phyloP scores from a whole-genome alignment of 768 basidiomycete genomes.

The Lepiota brunneoincarnata region DNA sequence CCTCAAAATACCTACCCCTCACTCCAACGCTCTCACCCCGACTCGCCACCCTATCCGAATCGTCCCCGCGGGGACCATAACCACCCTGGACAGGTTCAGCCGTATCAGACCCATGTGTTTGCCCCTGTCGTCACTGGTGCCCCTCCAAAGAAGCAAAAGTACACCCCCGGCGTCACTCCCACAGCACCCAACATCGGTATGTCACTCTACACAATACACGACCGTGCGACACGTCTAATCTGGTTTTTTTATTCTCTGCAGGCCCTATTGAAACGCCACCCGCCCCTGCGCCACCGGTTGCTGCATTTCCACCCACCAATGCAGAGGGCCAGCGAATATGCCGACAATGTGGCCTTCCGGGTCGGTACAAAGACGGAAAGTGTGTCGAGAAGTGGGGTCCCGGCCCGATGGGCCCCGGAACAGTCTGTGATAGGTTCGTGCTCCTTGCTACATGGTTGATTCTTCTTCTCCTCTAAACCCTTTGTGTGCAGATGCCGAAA shows the following conservation, averaged over 20 bases:
- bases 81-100: slow-evolving; percentile 23
- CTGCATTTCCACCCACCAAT: slow-evolving; percentile 47
- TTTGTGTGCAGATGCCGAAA: slow-evolving; percentile 58
- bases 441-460: neutral
- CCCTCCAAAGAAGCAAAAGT: slow-evolving; percentile 65
- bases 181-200: neutral
- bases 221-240: neutral
- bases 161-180: slow-evolving; percentile 21
- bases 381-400: slow-evolving; percentile 90
- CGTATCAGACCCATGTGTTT: slow-evolving; percentile 67
- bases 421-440: slow-evolving; percentile 73
- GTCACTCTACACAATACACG: neutral
- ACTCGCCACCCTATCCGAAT: slow-evolving; percentile 11
- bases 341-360: slow-evolving; percentile 69
- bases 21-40: slow-evolving; percentile 13
- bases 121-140: slow-evolving; percentile 73
- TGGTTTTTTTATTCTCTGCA: neutral
- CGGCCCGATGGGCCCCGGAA: slow-evolving; percentile 79
- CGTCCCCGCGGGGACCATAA: slow-evolving; percentile 15
- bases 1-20: neutral
- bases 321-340: slow-evolving; percentile 72
- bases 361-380: slow-evolving; percentile 80
- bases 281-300: slow-evolving; percentile 19
- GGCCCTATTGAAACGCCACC: slow-evolving; percentile 18
- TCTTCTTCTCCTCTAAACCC: no score